Conservation (phyloP, 345 rosid species). For the Anacardium occidentale region DNA sequence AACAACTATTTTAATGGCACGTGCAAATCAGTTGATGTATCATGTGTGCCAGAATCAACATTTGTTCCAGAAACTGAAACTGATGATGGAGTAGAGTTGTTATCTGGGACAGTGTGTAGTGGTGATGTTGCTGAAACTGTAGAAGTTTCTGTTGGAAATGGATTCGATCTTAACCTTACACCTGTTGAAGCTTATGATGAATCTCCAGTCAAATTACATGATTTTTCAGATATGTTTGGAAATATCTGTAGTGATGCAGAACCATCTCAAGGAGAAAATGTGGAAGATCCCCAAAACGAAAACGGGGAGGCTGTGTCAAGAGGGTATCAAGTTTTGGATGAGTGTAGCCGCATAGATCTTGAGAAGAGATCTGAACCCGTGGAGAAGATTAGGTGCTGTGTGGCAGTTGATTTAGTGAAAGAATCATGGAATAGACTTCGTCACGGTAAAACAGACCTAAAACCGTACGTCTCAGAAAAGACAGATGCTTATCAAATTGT, state of each 20-base stretch:
- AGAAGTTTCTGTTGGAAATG: slow-evolving; percentile 49
- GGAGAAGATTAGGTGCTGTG: slow-evolving; percentile 27
- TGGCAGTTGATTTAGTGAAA: slow-evolving; percentile 42
- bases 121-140: slow-evolving; percentile 39
- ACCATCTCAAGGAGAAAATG: slow-evolving; percentile 38
- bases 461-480: slow-evolving; percentile 49
- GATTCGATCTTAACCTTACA: slow-evolving; percentile 26
- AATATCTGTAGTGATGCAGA: slow-evolving; percentile 41
- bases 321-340: slow-evolving; percentile 66
- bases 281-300: slow-evolving; percentile 48
- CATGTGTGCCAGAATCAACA: slow-evolving; percentile 82
- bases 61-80: slow-evolving; percentile 78
- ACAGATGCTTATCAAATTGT: slow-evolving; percentile 47
- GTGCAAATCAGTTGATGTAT: slow-evolving; percentile 52
- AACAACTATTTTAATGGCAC: slow-evolving; percentile 30
- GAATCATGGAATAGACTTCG: slow-evolving; percentile 71
- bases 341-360: slow-evolving; percentile 81
- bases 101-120: slow-evolving; percentile 41
- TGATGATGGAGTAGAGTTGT: slow-evolving; percentile 44
- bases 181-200: slow-evolving; percentile 35
- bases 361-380: slow-evolving; percentile 32
- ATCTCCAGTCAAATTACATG: slow-evolving; percentile 24
- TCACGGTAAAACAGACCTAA: slow-evolving; percentile 38
- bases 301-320: slow-evolving; percentile 31
- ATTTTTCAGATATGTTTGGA: slow-evolving; percentile 35